Evolutionary conservation across 1,284 basidiomycete species (phyloP).

Genomic region (Phaffia rhodozyma): DNA sequence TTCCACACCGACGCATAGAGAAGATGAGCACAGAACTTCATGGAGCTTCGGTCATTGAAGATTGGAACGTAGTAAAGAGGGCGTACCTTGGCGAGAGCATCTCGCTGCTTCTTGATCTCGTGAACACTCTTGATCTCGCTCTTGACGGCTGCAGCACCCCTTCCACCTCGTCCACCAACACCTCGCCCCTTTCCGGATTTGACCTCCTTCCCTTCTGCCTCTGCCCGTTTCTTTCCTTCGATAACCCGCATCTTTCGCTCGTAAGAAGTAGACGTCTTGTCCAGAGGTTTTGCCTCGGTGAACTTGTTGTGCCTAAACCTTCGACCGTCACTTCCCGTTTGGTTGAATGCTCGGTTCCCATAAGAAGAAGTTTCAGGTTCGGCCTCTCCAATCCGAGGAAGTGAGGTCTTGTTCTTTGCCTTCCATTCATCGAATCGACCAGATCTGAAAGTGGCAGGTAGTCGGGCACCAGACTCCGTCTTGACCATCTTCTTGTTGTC

Average conservation of each 20-base stretch:
- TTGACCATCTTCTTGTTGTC: constrained; percentile 92
- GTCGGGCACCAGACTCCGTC: constrained; percentile 78
- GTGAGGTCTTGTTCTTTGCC: constrained; percentile 52
- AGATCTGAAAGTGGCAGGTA: constrained; percentile 88
- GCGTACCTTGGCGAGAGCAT: constrained; percentile 31
- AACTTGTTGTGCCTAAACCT: constrained; percentile 57
- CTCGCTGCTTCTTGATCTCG: constrained; percentile 63
- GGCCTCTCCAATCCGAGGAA: constrained; percentile 71
- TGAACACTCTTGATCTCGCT: constrained; percentile 70
- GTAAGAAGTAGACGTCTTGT: constrained; percentile 54
- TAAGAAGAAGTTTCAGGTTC: constrained; percentile 43
- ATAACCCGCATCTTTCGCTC: constrained; percentile 54
- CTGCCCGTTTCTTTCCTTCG: constrained; percentile 43
- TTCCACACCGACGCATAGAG: background rate
- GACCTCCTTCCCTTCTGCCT: constrained; percentile 19
- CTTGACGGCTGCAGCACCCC: constrained; percentile 46
- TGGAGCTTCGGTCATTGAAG: background rate
- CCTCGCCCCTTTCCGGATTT: constrained; percentile 24
- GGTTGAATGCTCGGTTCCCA: constrained; percentile 32
- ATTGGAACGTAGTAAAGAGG: background rate
- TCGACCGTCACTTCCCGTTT: constrained; percentile 14
- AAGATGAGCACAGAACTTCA: background rate
- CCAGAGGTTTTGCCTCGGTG: constrained; percentile 53
- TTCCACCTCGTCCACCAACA: constrained; percentile 29
- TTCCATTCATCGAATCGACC: constrained; percentile 96